Conservation (phyloP, 257 asterid genomes). For the Eustoma russellianum region DNA sequence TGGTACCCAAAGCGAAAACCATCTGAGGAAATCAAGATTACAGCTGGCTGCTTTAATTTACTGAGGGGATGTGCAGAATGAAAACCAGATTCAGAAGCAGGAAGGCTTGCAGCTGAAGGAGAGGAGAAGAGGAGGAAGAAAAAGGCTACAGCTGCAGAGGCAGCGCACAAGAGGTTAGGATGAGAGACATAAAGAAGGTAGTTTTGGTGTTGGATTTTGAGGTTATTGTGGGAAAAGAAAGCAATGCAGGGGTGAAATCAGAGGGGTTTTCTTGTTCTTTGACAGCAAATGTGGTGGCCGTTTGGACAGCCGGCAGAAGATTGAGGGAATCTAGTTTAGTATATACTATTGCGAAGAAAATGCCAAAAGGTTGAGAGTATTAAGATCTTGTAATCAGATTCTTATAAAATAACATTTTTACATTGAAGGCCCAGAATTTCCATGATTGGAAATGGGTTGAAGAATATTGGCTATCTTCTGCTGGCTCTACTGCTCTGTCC, state of each 20-base stretch:
- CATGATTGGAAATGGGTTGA: too few relatives aligned
- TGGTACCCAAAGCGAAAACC: slow-evolving; percentile 75
- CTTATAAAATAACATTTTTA: too few relatives aligned
- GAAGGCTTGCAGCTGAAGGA: slow-evolving; percentile 10
- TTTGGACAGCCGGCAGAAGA: slow-evolving; percentile 18
- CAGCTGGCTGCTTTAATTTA: slow-evolving; percentile 47
- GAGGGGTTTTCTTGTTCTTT: slow-evolving; percentile 26
- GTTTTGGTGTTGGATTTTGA: slow-evolving; percentile 9
- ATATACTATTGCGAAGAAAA: neutral
- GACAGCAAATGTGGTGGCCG: slow-evolving; percentile 1
- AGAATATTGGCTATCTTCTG: too few relatives aligned
- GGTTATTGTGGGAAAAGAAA: slow-evolving; percentile 18
- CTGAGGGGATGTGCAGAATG: slow-evolving; percentile 28
- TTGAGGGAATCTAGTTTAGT: slow-evolving; percentile 21
- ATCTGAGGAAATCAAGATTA: slow-evolving; percentile 48
- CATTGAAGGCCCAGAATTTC: too few relatives aligned
- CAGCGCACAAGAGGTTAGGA: slow-evolving; percentile 30
- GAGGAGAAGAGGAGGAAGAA: slow-evolving; percentile 36
- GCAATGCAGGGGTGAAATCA: slow-evolving; percentile 30
- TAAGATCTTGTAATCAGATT: too few relatives aligned
- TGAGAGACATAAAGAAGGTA: slow-evolving; percentile 22
- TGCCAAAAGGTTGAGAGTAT: neutral
- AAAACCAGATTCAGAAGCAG: slow-evolving; percentile 1
- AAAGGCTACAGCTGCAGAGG: slow-evolving; percentile 43
- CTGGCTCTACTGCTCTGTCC: too few relatives aligned